Percentiles rank a stretch among this genome's conserved stretches.
Evolutionary conservation across 2,329 filamentous ascomycete species (phyloP).

Genomic region (Immersiporthe knoxdaviesiana): DNA sequence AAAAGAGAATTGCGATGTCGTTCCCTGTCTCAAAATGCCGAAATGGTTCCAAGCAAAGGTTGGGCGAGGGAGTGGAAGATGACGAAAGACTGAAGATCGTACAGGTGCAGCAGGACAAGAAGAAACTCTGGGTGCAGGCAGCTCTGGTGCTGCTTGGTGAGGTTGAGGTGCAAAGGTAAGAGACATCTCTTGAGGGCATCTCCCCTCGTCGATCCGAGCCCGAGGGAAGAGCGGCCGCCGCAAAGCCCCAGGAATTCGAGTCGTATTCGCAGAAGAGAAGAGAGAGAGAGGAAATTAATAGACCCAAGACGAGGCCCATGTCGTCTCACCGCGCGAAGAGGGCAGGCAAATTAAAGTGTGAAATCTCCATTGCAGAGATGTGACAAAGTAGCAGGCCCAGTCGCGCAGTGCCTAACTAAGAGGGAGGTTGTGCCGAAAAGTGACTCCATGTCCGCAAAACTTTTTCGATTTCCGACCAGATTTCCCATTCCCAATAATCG

Average conservation of each 20-base stretch:
- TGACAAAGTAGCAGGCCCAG: constrained; percentile 29
- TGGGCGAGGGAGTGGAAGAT: constrained; percentile 22
- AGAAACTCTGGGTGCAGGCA: constrained; percentile 28
- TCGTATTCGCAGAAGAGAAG: constrained; percentile 26
- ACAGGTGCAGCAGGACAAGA: constrained; percentile 27
- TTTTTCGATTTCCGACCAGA: constrained; percentile 28
- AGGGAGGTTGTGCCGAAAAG: constrained; percentile 21
- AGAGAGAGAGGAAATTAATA: constrained; percentile 19
- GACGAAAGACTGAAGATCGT: constrained; percentile 28
- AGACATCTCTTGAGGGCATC: constrained; percentile 15
- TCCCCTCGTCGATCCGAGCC: constrained; percentile 22
- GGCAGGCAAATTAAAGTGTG: constrained; percentile 25
- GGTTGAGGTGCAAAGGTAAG: constrained; percentile 24
- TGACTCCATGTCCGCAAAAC: constrained; percentile 28
- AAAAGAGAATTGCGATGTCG: constrained; percentile 22
- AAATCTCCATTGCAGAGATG: constrained; percentile 27
- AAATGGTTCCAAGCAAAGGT: constrained; percentile 27
- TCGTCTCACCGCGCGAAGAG: constrained; percentile 27
- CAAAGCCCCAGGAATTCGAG: constrained; percentile 19
- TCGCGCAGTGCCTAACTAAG: constrained; percentile 31
- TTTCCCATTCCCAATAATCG: constrained; percentile 22
- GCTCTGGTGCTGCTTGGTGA: constrained; percentile 23
- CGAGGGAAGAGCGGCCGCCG: constrained; percentile 22
- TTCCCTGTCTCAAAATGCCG: constrained; percentile 26
- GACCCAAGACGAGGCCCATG: constrained; percentile 24